These are phyloP conservation scores for Brettanomyces nanus DNA, from an alignment of 805 yeast genomes.

Conservation along the genomic window DNA sequence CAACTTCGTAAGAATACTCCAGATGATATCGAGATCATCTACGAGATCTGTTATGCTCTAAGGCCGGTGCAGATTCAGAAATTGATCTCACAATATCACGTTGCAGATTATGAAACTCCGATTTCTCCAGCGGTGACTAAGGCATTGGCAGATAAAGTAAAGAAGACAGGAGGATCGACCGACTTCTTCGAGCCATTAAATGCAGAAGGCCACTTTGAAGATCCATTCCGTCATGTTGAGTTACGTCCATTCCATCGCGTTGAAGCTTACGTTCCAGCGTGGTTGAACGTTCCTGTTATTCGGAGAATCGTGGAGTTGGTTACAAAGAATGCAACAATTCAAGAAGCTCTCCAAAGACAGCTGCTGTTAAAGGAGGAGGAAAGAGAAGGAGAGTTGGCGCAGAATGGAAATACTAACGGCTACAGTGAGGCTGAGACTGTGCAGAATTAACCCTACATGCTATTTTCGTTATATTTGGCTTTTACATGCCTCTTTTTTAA, in stretches of 20 bases:
- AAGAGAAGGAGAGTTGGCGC: neutral
- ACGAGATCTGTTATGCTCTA: slow-evolving; percentile 90
- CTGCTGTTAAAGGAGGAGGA: slow-evolving; percentile 2
- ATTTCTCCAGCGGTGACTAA: slow-evolving; percentile 73
- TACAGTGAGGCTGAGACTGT: no score
- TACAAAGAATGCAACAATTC: slow-evolving; percentile 72
- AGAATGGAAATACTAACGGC: neutral
- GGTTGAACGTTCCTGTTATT: slow-evolving; percentile 82
- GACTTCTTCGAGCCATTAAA: slow-evolving; percentile 67
- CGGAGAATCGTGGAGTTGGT: slow-evolving; percentile 85
- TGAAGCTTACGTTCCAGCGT: slow-evolving; percentile 91
- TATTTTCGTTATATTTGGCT: neutral
- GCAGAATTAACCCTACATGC: no score
- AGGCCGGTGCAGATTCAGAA: slow-evolving; percentile 95
- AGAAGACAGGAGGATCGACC: slow-evolving; percentile 44
- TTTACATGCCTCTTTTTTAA: neutral
- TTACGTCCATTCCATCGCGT: slow-evolving; percentile 72
- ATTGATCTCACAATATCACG: slow-evolving; percentile 77
- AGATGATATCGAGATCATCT: slow-evolving; percentile 84
- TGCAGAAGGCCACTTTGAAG: slow-evolving; percentile 69
- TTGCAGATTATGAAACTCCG: slow-evolving; percentile 93
- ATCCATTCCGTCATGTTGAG: slow-evolving; percentile 70
- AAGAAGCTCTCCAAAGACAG: slow-evolving; percentile 32
- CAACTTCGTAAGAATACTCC: slow-evolving; percentile 86
- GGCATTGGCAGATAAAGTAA: slow-evolving; percentile 74